These are phyloP conservation scores for Prototheca stagnorum DNA, from an alignment of 163 green algal species.

Conservation along the genomic window DNA sequence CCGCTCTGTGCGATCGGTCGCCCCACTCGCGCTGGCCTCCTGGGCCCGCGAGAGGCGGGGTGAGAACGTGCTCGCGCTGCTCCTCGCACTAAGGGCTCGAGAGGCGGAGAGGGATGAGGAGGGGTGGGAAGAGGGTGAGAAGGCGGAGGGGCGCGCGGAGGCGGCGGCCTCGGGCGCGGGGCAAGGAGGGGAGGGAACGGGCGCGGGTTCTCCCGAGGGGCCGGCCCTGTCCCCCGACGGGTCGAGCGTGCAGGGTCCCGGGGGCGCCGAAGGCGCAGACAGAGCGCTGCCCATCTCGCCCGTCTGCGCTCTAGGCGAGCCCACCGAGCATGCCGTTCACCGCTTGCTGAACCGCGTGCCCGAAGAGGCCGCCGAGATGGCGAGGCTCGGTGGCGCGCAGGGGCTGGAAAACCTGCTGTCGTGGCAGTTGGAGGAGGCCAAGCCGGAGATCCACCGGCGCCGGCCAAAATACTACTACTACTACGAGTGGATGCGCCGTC, in stretches of 20 bases:
- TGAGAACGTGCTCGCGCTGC: slow-evolving; percentile 11
- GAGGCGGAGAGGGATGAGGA: too few relatives aligned
- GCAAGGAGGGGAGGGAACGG: too few relatives aligned
- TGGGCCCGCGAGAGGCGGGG: slow-evolving; percentile 4
- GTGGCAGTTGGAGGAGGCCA: neutral
- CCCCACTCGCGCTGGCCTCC: slow-evolving; percentile 7
- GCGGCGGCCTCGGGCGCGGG: too few relatives aligned
- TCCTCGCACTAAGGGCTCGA: too few relatives aligned
- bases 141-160: too few relatives aligned
- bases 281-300: too few relatives aligned
- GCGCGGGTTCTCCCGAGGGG: too few relatives aligned
- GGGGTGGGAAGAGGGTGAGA: too few relatives aligned
- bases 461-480: slow-evolving; percentile 56
- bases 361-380: neutral
- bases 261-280: too few relatives aligned
- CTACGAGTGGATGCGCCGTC: slow-evolving; percentile 47
- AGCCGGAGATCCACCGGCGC: slow-evolving; percentile 16
- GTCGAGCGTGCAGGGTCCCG: neutral
- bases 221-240: slow-evolving; percentile 4
- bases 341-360: neutral
- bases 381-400: slow-evolving; percentile 1
- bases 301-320: too few relatives aligned
- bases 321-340: neutral
- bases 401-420: slow-evolving; percentile 14
- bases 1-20: too few relatives aligned